Percentiles rank a stretch among this genome's conserved stretches.
These are phyloP conservation scores for Botryotinia globosa DNA, from an alignment of 2,329 filamentous ascomycete genomes.

Conservation along the genomic window DNA sequence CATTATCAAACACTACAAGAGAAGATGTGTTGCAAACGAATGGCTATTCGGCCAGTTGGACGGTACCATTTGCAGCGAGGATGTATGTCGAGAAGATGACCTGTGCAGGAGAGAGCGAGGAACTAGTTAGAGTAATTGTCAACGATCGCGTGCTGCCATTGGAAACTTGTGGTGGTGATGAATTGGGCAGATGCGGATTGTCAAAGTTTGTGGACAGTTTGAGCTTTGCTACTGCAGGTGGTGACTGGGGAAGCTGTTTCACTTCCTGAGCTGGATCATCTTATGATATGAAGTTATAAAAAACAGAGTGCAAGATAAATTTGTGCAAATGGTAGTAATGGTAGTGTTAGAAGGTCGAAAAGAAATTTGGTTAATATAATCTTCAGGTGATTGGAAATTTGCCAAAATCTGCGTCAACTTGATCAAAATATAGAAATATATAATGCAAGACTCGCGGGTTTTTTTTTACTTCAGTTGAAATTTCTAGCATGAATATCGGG, in stretches of 20 bases:
- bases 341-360: neutral
- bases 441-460: neutral
- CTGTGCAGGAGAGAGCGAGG: conserved; percentile 58
- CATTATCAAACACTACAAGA: conserved; percentile 51
- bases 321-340: neutral
- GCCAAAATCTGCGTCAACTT: neutral
- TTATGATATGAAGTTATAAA: neutral
- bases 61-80: conserved; percentile 76
- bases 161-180: conserved; percentile 66
- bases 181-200: conserved; percentile 67
- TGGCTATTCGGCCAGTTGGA: conserved; percentile 74
- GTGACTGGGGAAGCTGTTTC: conserved; percentile 69
- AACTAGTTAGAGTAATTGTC: conserved; percentile 74
- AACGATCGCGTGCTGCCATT: conserved; percentile 80
- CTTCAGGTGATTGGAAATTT: neutral
- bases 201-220: conserved; percentile 70
- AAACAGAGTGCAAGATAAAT: neutral
- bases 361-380: neutral
- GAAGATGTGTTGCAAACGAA: conserved; percentile 51
- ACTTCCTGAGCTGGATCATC: conserved; percentile 19
- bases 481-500: neutral
- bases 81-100: conserved; percentile 86
- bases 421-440: too few relatives aligned
- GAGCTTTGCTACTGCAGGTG: conserved; percentile 68
- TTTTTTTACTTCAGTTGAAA: neutral